Evolutionary conservation across 371 early-diverging fungal genomes (phyloP), one percentile per base, ranked within the genome.

Genomic region (Phascolomyces articulosus): DNA sequence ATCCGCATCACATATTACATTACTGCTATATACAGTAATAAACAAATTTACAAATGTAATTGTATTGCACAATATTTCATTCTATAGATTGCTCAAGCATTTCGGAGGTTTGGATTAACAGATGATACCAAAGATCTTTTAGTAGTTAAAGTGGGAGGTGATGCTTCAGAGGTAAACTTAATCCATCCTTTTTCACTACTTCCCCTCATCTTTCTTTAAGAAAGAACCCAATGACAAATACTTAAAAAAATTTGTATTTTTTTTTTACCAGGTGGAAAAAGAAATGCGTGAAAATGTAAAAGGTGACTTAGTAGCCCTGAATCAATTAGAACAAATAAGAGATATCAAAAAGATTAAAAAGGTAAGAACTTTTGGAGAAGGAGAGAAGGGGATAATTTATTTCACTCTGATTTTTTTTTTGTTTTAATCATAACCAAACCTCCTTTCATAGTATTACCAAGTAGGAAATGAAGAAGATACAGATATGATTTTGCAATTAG

Each of bases 1-100:
- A 38, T 13, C 38, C 38, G 13, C 38, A 38, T 38, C 6, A 38
- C 38, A n/a, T n/a, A n/a, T n/a, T n/a, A n/a, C n/a, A n/a, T n/a
- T n/a, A n/a, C n/a, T n/a, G n/a, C n/a, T n/a, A n/a, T n/a, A n/a
- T n/a, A n/a, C n/a, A n/a, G n/a, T n/a, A n/a, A n/a, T n/a, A n/a
- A n/a, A n/a, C n/a, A n/a, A n/a, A n/a, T n/a, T n/a, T n/a, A n/a
- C n/a, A n/a, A n/a, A n/a, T n/a, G n/a, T n/a, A n/a, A n/a, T n/a
- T n/a, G n/a, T n/a, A n/a, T n/a, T n/a, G n/a, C n/a, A n/a, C n/a
- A n/a, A n/a, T n/a, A n/a, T n/a, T n/a, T n/a, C n/a, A n/a, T n/a
- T n/a, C n/a, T n/a, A n/a, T 55, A 77, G 88, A 88, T 86, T 58
- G 75, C 75, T 28, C 85, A 88, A 67, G 72, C 87, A 0, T 69